Conservation (phyloP, 164 flowering plant genomes). For the Aristolochia californica region DNA sequence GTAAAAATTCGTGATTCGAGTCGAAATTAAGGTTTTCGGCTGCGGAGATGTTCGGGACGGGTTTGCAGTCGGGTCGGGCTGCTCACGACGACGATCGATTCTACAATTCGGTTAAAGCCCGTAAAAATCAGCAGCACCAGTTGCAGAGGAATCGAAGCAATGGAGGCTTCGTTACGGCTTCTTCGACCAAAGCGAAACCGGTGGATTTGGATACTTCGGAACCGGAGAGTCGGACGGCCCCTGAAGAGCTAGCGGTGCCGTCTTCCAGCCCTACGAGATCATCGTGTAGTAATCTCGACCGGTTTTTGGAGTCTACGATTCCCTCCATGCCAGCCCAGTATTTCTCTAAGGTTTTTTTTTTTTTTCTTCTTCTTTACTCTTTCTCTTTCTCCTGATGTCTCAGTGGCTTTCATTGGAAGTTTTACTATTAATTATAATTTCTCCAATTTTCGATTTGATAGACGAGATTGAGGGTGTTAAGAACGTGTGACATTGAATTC, state of each 20-base stretch:
- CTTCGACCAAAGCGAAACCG: conserved; percentile 12
- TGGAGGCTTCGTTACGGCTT: conserved; percentile 7
- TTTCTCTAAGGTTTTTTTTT: conserved; percentile 44
- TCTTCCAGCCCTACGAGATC: conserved; percentile 7
- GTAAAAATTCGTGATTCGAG: not conserved
- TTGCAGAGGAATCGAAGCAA: conserved; percentile 20
- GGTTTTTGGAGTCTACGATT: conserved; percentile 49
- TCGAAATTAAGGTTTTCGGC: not conserved
- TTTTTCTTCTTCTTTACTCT: not conserved
- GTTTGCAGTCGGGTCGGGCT: conserved; percentile 35
- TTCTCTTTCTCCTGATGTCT: not conserved
- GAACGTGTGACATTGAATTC: conserved; percentile 31
- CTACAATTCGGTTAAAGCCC: conserved; percentile 30
- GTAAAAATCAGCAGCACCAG: conserved; percentile 24
- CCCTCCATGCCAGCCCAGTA: conserved; percentile 58
- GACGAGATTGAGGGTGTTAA: conserved; percentile 34
- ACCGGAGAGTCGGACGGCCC: conserved; percentile 17
- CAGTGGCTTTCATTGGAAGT: not conserved
- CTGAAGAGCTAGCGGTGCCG: conserved; percentile 14
- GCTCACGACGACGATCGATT: conserved; percentile 38
- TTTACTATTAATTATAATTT: not conserved
- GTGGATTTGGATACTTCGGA: conserved; percentile 12
- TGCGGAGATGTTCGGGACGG: conserved; percentile 42
- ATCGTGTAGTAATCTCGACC: conserved; percentile 38
- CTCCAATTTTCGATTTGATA: conserved; percentile 7